Percentiles rank a stretch among this genome's conserved stretches.
Evolutionary conservation across 2,329 filamentous ascomycete species (phyloP).

Genomic region (Mariannaea elegans): DNA sequence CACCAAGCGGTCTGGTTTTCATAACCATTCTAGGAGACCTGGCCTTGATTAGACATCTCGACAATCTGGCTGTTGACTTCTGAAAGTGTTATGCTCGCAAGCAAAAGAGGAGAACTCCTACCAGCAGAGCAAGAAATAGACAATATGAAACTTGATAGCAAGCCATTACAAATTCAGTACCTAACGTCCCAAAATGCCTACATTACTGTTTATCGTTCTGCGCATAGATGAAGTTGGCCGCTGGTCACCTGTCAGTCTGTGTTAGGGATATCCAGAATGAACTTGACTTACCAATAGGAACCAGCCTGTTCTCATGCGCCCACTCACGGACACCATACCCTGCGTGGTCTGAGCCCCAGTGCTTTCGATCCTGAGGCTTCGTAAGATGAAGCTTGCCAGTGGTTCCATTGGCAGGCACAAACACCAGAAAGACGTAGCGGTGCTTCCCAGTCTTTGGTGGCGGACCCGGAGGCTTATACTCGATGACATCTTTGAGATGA

Average conservation of each 20-base stretch:
- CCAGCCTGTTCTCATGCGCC: constrained; percentile 30
- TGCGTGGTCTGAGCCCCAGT: constrained; percentile 29
- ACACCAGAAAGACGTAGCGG: constrained; percentile 34
- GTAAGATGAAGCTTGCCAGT: constrained; percentile 25
- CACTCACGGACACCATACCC: constrained; percentile 31
- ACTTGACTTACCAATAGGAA: constrained; percentile 29
- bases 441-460: constrained; percentile 33
- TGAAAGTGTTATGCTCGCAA: too few species aligned
- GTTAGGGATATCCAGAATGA: neutral
- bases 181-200: too few species aligned
- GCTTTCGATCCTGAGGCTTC: constrained; percentile 26
- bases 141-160: too few species aligned
- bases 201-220: constrained; percentile 30
- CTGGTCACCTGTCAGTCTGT: constrained; percentile 15
- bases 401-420: constrained; percentile 30
- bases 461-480: constrained; percentile 31
- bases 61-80: too few species aligned
- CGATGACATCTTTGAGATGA: constrained; percentile 19
- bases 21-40: too few species aligned
- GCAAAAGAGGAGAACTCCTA: too few species aligned
- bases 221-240: constrained; percentile 37
- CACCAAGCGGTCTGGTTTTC: too few species aligned
- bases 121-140: too few species aligned
- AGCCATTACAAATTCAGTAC: too few species aligned
- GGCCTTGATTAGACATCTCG: too few species aligned